phyloP scores from a whole-genome alignment of 2,329 filamentous ascomycete species.

The Hymenoscyphus fructigenus region DNA sequence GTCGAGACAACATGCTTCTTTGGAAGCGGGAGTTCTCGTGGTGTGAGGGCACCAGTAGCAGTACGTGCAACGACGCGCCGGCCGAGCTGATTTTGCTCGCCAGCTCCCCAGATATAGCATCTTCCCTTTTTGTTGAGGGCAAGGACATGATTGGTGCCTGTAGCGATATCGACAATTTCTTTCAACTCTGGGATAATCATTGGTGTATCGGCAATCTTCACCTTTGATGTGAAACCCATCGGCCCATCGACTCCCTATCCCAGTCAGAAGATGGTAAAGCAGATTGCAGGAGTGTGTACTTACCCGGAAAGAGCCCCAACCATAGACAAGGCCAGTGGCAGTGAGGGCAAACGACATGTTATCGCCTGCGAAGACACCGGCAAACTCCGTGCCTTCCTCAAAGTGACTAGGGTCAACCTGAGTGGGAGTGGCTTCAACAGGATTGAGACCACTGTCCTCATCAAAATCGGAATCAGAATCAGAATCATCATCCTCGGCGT shows the following conservation, averaged over 20 bases:
- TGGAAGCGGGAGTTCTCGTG: constrained; percentile 7
- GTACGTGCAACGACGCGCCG: constrained; percentile 39
- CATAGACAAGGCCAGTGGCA: constrained; percentile 72
- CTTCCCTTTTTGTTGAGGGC: constrained; percentile 58
- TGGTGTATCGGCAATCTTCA: constrained; percentile 37
- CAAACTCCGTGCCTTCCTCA: constrained; percentile 59
- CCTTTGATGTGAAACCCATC: constrained; percentile 49
- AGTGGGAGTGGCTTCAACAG: constrained; percentile 67
- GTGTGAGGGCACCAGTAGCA: constrained; percentile 29
- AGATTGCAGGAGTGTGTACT: constrained; percentile 31
- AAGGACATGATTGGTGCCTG: constrained; percentile 58
- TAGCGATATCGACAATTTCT: constrained; percentile 52
- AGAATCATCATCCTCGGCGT: constrained; percentile 53
- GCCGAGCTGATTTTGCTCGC: constrained; percentile 69
- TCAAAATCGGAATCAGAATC: constrained; percentile 41
- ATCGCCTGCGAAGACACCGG: constrained; percentile 70
- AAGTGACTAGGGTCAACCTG: constrained; percentile 59
- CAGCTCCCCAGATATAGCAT: constrained; percentile 64
- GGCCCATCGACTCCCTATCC: constrained; percentile 61
- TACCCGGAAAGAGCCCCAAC: constrained; percentile 80
- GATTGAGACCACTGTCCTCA: constrained; percentile 59
- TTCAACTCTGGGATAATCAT: constrained; percentile 56
- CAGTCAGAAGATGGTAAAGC: constrained; percentile 21
- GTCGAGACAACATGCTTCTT: constrained; percentile 24
- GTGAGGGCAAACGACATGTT: constrained; percentile 76